Conservation (phyloP, 805 yeast species). For the Cyberlindnera maritima region DNA sequence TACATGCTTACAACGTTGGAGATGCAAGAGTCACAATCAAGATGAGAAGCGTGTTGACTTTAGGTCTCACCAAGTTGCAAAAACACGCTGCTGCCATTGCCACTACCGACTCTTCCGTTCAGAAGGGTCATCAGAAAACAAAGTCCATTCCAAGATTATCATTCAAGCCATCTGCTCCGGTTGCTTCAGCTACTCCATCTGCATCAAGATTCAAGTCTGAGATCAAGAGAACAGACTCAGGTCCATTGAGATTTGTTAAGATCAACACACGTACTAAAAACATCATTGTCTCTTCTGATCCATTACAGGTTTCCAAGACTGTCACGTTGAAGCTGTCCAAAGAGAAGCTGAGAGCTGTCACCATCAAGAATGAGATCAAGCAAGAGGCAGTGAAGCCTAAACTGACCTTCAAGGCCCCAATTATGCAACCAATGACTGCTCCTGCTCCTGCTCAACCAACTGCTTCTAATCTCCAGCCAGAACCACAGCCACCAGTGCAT, state of each 20-base stretch:
- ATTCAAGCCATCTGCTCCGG: not conserved
- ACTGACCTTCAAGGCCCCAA: conserved; percentile 13
- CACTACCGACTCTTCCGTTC: not conserved
- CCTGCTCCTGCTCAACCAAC: not conserved
- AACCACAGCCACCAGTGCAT: not conserved
- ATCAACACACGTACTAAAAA: conserved; percentile 35
- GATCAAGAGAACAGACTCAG: conserved; percentile 21
- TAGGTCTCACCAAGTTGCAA: not conserved
- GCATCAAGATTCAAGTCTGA: conserved; percentile 16
- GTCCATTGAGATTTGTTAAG: conserved; percentile 41
- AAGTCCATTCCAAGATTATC: not conserved
- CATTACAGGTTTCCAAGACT: conserved; percentile 30
- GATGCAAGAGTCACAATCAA: conserved; percentile 55
- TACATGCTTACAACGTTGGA: conserved; percentile 57
- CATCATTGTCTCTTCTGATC: conserved; percentile 41
- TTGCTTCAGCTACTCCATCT: not conserved
- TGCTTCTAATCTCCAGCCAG: not conserved
- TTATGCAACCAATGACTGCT: not conserved
- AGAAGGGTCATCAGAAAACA: conserved; percentile 1
- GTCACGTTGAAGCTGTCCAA: conserved; percentile 10
- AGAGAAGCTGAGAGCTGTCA: conserved; percentile 1
- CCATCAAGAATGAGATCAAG: not conserved
- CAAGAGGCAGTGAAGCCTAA: conserved; percentile 10
- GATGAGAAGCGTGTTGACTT: conserved; percentile 28
- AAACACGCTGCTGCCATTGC: not conserved